phyloP scores from a whole-genome alignment of 306 rosid genomes.

The Fragaria vesca region DNA sequence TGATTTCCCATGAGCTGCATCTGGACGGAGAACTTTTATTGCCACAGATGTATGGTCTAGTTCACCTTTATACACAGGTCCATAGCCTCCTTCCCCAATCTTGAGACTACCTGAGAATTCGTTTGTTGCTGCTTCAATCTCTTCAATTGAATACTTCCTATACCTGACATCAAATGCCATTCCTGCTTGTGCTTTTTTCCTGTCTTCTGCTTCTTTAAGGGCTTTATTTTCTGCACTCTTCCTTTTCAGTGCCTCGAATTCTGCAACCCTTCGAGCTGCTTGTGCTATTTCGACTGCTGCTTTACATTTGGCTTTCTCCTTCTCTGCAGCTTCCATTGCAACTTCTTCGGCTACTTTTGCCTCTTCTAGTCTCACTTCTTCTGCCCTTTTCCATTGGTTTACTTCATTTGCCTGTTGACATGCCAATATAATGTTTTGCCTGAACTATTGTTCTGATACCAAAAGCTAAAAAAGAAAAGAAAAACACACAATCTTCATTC shows the following conservation, averaged over 20 bases:
- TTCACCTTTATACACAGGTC: constrained; percentile 67
- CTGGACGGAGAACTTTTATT: constrained; percentile 71
- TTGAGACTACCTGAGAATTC: constrained; percentile 42
- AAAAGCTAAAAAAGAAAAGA: not conserved
- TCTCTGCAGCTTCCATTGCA: constrained; percentile 56
- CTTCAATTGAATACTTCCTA: constrained; percentile 64
- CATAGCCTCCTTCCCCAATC: constrained; percentile 93
- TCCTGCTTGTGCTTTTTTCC: constrained; percentile 16
- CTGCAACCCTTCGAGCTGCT: constrained; percentile 54
- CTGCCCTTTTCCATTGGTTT: constrained; percentile 70
- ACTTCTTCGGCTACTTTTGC: constrained; percentile 49
- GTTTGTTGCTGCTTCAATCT: constrained; percentile 66
- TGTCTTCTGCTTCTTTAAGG: constrained; percentile 39
- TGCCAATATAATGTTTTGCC: not conserved
- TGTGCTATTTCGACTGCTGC: constrained; percentile 71
- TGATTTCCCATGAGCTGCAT: constrained; percentile 76
- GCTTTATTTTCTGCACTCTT: constrained; percentile 41
- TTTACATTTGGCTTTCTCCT: constrained; percentile 53
- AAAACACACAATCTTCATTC: not conserved
- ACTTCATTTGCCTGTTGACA: constrained; percentile 60
- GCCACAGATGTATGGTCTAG: constrained; percentile 84
- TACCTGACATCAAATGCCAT: constrained; percentile 39
- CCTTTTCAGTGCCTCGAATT: constrained; percentile 62
- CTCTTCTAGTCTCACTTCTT: constrained; percentile 56
- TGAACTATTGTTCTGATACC: not conserved